Percentiles rank a stretch among this genome's conserved stretches.
Evolutionary conservation across 2,329 filamentous ascomycete species (phyloP).

Genomic region (Pyrenochaeta sp.): DNA sequence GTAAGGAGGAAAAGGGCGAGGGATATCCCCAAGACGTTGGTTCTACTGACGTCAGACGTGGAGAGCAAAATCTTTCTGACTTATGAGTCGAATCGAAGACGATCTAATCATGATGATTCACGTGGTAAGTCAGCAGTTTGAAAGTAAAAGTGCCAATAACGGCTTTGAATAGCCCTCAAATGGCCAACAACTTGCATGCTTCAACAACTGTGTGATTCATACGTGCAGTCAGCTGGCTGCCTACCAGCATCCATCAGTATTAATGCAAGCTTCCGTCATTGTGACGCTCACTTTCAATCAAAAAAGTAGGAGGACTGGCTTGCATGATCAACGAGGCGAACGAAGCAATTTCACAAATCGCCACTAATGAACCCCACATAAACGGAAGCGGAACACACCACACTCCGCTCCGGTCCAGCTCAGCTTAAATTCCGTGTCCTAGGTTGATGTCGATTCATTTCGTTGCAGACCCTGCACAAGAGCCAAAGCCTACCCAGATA

Average conservation of each 20-base stretch:
- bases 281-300: conserved; percentile 2
- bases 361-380: too few relatives aligned
- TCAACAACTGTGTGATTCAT: conserved; percentile 3
- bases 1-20: conserved; percentile 7
- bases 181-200: too few relatives aligned
- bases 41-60: conserved; percentile 14
- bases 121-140: not conserved
- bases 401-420: too few relatives aligned
- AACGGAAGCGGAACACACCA: too few relatives aligned
- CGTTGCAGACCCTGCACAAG: too few relatives aligned
- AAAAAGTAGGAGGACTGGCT: too few relatives aligned
- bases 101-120: not conserved
- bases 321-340: too few relatives aligned
- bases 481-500: too few relatives aligned
- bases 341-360: too few relatives aligned
- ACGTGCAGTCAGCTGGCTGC: not conserved
- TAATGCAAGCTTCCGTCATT: not conserved
- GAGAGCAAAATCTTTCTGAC: conserved; percentile 4
- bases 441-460: too few relatives aligned
- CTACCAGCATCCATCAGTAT: conserved; percentile 6
- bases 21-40: conserved; percentile 16
- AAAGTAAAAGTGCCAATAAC: not conserved
- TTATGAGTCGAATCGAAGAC: conserved; percentile 1
- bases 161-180: not conserved
- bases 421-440: too few relatives aligned